phyloP scores from a whole-genome alignment of 768 basidiomycete genomes.

The Termitomyces sp. region DNA sequence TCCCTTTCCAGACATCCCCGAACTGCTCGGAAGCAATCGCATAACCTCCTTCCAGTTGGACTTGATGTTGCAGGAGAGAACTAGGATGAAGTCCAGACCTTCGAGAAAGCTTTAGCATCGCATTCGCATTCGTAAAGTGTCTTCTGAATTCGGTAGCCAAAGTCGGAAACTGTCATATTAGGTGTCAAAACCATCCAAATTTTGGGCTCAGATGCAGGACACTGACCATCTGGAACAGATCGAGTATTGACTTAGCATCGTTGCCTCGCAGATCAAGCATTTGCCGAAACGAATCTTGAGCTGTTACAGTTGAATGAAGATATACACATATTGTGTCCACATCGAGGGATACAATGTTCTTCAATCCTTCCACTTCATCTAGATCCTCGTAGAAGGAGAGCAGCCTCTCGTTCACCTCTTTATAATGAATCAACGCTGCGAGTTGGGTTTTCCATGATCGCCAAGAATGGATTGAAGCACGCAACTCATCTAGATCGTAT shows the following conservation, averaged over 20 bases:
- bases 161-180: neutral
- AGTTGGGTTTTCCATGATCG: slow-evolving; percentile 1
- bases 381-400: slow-evolving; percentile 2
- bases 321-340: slow-evolving; percentile 6
- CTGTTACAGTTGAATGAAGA: slow-evolving; percentile 2
- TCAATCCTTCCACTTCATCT: slow-evolving; percentile 1
- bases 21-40: slow-evolving; percentile 21
- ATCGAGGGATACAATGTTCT: slow-evolving; percentile 5
- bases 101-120: slow-evolving; percentile 19
- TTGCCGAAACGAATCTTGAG: neutral
- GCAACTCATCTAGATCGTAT: neutral
- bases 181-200: neutral
- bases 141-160: slow-evolving; percentile 5
- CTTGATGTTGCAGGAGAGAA: slow-evolving; percentile 13
- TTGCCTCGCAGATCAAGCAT: slow-evolving; percentile 2
- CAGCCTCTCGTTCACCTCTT: slow-evolving; percentile 1
- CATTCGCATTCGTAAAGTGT: slow-evolving; percentile 8
- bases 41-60: slow-evolving; percentile 5
- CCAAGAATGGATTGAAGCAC: neutral
- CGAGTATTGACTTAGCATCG: slow-evolving; percentile 8
- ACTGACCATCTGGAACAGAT: slow-evolving; percentile 10
- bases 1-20: slow-evolving; percentile 24
- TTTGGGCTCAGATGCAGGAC: neutral
- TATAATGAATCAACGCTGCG: neutral
- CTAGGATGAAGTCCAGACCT: slow-evolving; percentile 21